Percentiles rank a stretch among this genome's conserved stretches.
Conservation (phyloP, 768 basidiomycete genomes). For the Leccinum olivaceopallidum region DNA sequence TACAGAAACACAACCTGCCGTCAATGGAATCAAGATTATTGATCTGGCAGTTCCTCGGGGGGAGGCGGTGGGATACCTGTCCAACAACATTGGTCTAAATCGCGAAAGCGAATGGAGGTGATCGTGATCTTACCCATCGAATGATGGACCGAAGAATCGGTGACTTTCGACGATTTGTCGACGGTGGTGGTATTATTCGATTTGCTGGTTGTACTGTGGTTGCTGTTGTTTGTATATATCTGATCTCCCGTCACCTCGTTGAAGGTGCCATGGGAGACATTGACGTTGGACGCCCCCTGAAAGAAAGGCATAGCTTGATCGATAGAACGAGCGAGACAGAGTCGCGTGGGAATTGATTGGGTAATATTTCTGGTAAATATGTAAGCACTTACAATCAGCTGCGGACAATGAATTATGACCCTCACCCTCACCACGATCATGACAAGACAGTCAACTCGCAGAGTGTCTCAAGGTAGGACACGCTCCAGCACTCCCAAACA, state of each 20-base stretch:
- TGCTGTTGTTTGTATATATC: slow-evolving; percentile 19
- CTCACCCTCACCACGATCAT: slow-evolving; percentile 10
- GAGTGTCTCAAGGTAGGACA: slow-evolving; percentile 29
- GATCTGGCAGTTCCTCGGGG: neutral
- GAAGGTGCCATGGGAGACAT: slow-evolving; percentile 19
- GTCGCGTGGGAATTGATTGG: slow-evolving; percentile 1
- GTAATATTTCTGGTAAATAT: neutral
- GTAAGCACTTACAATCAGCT: neutral
- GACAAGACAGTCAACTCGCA: slow-evolving; percentile 24
- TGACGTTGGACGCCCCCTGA: slow-evolving; percentile 19
- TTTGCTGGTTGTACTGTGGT: slow-evolving; percentile 12
- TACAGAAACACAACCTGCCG: neutral
- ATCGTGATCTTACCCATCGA: slow-evolving; percentile 19
- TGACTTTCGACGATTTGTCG: slow-evolving; percentile 15
- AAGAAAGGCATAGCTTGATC: slow-evolving; percentile 27
- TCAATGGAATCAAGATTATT: neutral
- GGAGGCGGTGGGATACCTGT: slow-evolving; percentile 3
- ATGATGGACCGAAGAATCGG: slow-evolving; percentile 28
- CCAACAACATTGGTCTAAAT: neutral
- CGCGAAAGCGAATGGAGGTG: neutral
- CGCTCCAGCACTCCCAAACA: slow-evolving; percentile 25
- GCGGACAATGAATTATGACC: neutral
- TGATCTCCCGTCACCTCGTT: slow-evolving; percentile 25
- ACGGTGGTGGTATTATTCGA: slow-evolving; percentile 22
- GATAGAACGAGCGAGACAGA: neutral